Base-by-base conservation (phyloP, 805 yeast genomes). In the Hanseniaspora vineae region DNA sequence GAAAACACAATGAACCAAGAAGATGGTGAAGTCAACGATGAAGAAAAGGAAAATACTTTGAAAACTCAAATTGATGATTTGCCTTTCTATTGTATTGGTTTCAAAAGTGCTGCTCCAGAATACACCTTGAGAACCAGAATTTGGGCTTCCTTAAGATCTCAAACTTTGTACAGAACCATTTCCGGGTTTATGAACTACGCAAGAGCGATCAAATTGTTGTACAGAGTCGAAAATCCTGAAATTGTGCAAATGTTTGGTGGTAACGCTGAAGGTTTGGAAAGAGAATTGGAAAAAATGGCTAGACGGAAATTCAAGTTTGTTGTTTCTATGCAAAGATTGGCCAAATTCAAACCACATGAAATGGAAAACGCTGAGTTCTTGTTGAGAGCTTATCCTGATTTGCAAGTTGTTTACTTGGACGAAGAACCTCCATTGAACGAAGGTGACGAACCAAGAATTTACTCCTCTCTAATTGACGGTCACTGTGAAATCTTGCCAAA, bases 151-250 rank as follows among this genome's bases (percentile, higher is more conserved):
- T 76, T 92, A 59, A 80, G 98, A 69, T 84, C 96, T 39, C 98
- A 90, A 73, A 92, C 98, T 35, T 72, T 90, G 59, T 90, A 90
- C 72, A 82, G 98, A 68, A 92, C 98, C 44, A 90, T 90, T 46
- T 85, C 96, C 48, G 98, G 98, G 61, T 92, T 90, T 72, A 90
- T 90, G 98, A 92, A 90, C 71, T 90, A 90, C 66, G 84, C 96
- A 31, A 82, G 96, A 67, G 97, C 98, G 31, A 87, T 90, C 61
- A 92, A 89, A 67, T 71, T 90, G 59, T 73, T 90, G 51, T 88
- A 87, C 72, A 83, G 95, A 70, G 95, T 92, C 58, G 97, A 92
- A 67, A 85, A 86, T 66, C 95, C 95, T 42, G 95, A 85, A 66
- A 80, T 87, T 65, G 95, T 89, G 52, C 97, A 92, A 73, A 87